phyloP scores from a whole-genome alignment of 495 filamentous ascomycete species.

The Penicillium ochrochloron region DNA sequence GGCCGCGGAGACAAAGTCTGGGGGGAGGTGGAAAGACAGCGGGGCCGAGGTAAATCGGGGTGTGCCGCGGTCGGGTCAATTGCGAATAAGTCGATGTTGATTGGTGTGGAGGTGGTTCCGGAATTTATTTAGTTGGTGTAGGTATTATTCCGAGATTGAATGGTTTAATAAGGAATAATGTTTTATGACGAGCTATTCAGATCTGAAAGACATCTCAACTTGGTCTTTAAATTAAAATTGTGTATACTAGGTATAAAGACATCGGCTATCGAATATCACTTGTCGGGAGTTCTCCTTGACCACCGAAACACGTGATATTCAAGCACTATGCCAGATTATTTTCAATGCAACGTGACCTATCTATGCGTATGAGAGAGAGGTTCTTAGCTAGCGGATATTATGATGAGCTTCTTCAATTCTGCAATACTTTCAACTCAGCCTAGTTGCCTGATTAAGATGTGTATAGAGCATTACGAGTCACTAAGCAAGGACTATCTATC shows the following conservation, averaged over 20 bases:
- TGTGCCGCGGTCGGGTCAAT: constrained; percentile 31
- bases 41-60: constrained; percentile 36
- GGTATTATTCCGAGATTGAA: not conserved
- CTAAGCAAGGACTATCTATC: no score
- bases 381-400: no score
- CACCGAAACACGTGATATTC: not conserved
- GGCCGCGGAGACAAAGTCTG: constrained; percentile 17
- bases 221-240: no score
- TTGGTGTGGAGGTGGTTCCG: constrained; percentile 21
- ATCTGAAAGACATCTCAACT: no score
- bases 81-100: constrained; percentile 21
- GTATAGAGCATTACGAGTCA: no score
- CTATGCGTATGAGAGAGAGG: no score
- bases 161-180: no score
- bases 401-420: no score
- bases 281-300: not conserved
- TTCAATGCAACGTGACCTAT: no score
- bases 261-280: not conserved
- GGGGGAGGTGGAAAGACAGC: constrained; percentile 18
- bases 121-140: not conserved
- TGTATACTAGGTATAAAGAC: not conserved
- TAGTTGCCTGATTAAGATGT: no score
- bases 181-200: not conserved
- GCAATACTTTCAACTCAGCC: no score
- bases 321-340: no score